Percentiles rank a stretch among this genome's conserved stretches.
phyloP scores from a whole-genome alignment of 306 rosid species.

The Argentina anserina region DNA sequence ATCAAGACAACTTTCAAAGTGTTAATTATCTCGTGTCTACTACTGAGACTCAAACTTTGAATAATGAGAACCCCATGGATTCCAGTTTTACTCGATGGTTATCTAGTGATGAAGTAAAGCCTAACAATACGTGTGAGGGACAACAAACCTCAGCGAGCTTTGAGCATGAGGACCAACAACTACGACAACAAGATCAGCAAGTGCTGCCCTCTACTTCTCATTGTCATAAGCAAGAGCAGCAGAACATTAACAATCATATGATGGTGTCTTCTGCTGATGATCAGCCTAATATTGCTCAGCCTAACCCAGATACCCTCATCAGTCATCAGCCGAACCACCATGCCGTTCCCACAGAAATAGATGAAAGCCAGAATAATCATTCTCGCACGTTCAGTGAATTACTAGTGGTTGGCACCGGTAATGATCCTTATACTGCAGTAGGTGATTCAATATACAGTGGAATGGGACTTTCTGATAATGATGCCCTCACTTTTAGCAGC shows the following conservation, averaged over 20 bases:
- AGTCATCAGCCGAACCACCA: neutral
- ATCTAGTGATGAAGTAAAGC: neutral
- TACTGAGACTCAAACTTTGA: neutral
- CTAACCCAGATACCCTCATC: neutral
- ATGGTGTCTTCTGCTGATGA: neutral
- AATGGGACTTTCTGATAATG: neutral
- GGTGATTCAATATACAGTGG: neutral
- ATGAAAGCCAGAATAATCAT: neutral
- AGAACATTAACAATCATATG: neutral
- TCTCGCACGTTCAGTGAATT: neutral
- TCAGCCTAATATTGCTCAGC: neutral
- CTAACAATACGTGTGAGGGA: neutral
- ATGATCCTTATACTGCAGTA: neutral
- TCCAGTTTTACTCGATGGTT: neutral
- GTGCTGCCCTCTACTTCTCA: neutral
- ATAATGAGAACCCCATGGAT: neutral
- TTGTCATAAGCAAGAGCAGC: neutral
- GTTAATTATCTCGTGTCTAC: neutral
- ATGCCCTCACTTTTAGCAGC: neutral
- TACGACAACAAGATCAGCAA: neutral
- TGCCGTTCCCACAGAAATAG: neutral
- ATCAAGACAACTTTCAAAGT: neutral
- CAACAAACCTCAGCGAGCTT: neutral
- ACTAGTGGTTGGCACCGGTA: neutral
- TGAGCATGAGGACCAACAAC: neutral